Evolutionary conservation across 768 basidiomycete genomes (phyloP), one percentile per base, ranked within the genome.

Genomic region (Lactarius tabidus): DNA sequence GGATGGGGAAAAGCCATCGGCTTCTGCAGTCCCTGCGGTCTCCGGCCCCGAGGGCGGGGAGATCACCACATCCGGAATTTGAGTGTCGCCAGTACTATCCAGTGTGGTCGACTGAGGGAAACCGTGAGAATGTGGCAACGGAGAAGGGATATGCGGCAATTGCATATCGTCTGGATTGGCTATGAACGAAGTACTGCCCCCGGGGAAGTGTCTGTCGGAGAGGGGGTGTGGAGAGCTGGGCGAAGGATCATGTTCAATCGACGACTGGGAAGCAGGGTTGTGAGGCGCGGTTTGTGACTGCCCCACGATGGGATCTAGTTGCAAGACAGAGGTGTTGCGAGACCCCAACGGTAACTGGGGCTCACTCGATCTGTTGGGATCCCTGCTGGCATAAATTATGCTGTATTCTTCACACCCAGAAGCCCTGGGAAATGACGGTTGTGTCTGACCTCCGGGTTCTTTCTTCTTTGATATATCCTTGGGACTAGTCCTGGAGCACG

Each of bases 301-400:
- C 29, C 23, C 33, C n/a, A n/a, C n/a, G n/a, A n/a, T n/a, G n/a
- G n/a, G n/a, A n/a, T n/a, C n/a, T n/a, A n/a, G n/a, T n/a, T n/a
- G n/a, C n/a, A n/a, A n/a, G n/a, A n/a, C n/a, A n/a, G n/a, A 20
- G 14, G 36, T 8, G 28, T 28, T 28, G 7, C 48, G 18, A n/a
- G 55, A 41, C 35, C 60, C 38, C 6, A 28, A 23, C 20, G 7
- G 6, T 6, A 26, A 43, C 10, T 10, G 38, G 18, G 29, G 56
- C 39, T 62, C 45, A 38, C 56, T 33, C 14, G 9, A 53, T 10
- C 43, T 36, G 6, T 23, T 54, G 17, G 26, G 35, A 28, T 26
- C 28, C 14, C 0, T 20, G 33, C 65, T 66, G 1, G 65, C 60
- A 15, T 38, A 62, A 23, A 66, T 26, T 17, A 56, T 29, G 6